phyloP scores from a whole-genome alignment of 805 yeast genomes.

The Candida jianshihensis region DNA sequence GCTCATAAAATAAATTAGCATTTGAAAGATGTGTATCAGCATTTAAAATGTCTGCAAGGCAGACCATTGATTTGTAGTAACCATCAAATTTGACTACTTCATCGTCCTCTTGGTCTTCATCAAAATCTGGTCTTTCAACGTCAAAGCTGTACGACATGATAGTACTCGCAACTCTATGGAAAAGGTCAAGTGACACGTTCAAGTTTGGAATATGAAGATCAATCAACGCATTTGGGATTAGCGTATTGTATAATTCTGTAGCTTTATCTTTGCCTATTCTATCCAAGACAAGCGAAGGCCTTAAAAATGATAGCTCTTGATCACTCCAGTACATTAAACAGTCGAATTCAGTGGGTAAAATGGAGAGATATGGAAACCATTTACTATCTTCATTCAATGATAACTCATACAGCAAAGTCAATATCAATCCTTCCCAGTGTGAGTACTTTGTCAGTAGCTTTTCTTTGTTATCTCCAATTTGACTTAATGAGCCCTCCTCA shows the following conservation, averaged over 20 bases:
- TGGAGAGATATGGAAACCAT: slow-evolving; percentile 68
- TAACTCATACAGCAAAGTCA: slow-evolving; percentile 59
- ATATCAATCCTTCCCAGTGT: slow-evolving; percentile 76
- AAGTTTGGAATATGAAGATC: slow-evolving; percentile 31
- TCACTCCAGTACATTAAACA: slow-evolving; percentile 78
- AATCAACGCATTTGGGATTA: slow-evolving; percentile 34
- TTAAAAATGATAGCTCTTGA: slow-evolving; percentile 45
- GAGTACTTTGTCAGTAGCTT: slow-evolving; percentile 35
- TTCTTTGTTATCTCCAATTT: slow-evolving; percentile 27
- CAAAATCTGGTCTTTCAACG: slow-evolving; percentile 39
- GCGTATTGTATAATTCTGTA: slow-evolving; percentile 44
- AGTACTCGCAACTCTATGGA: slow-evolving; percentile 66
- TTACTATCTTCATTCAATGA: slow-evolving; percentile 37
- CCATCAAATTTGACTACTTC: slow-evolving; percentile 32
- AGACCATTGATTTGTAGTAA: slow-evolving; percentile 78
- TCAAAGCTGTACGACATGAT: slow-evolving; percentile 92
- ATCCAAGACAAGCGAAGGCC: slow-evolving; percentile 64
- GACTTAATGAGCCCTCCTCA: slow-evolving; percentile 43
- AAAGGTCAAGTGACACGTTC: slow-evolving; percentile 45
- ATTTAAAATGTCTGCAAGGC: slow-evolving; percentile 85
- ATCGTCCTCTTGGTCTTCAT: slow-evolving; percentile 29
- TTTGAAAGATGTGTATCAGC: slow-evolving; percentile 75
- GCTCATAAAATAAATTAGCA: slow-evolving; percentile 55
- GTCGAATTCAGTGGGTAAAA: slow-evolving; percentile 59
- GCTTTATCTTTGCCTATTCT: slow-evolving; percentile 72